Evolutionary conservation across 768 basidiomycete species (phyloP).

Genomic region (Leccinum incarnatum): DNA sequence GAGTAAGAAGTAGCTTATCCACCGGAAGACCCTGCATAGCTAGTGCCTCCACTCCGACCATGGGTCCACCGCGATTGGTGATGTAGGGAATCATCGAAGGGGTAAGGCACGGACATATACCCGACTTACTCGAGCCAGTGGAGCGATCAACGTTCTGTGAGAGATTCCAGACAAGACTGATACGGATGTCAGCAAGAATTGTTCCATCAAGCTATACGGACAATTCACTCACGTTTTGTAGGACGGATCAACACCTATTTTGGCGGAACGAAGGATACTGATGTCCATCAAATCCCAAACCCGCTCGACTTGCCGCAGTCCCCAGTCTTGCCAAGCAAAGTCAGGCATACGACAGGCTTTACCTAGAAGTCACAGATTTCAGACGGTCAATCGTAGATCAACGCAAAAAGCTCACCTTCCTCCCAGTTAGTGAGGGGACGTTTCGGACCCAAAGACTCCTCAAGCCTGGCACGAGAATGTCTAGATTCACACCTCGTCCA

Average conservation of each 20-base stretch:
- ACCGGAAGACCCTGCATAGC: conserved; percentile 94
- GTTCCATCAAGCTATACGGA: neutral
- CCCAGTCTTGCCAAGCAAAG: conserved; percentile 95
- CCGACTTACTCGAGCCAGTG: conserved; percentile 74
- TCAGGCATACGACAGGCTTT: conserved; percentile 84
- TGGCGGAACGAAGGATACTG: conserved; percentile 75
- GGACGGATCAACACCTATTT: conserved; percentile 76
- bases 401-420: conserved; percentile 54
- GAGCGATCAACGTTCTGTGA: conserved; percentile 96
- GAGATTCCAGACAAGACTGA: conserved; percentile 89
- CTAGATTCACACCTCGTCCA: conserved; percentile 93
- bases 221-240: conserved; percentile 74
- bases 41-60: conserved; percentile 90
- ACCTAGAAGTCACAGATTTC: conserved; percentile 39
- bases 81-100: conserved; percentile 97
- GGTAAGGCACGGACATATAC: conserved; percentile 90
- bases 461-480: conserved; percentile 82
- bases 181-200: conserved; percentile 4
- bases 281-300: conserved; percentile 98
- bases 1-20: conserved; percentile 86
- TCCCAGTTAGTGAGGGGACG: conserved; percentile 92
- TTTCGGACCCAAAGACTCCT: conserved; percentile 78
- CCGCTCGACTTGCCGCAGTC: conserved; percentile 85
- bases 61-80: conserved; percentile 92
- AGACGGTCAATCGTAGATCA: neutral